These are phyloP conservation scores for Xylaria venustula DNA, from an alignment of 495 filamentous ascomycete genomes.

Conservation along the genomic window DNA sequence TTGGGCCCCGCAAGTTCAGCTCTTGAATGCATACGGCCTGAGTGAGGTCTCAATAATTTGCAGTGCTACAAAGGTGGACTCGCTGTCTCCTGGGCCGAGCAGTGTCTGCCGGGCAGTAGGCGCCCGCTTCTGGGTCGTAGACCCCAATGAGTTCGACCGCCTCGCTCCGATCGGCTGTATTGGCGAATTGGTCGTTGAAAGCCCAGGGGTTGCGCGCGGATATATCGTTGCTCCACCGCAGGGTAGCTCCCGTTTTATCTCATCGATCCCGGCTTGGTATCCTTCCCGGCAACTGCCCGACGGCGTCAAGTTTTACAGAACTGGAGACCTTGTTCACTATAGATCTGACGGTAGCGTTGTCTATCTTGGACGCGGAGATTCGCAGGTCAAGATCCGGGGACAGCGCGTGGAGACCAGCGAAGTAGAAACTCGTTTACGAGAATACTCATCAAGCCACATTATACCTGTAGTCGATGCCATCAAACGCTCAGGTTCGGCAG, in stretches of 20 bases:
- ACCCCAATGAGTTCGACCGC: slow-evolving; percentile 29
- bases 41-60: slow-evolving; percentile 28
- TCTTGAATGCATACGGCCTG: slow-evolving; percentile 26
- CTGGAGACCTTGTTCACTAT: slow-evolving; percentile 36
- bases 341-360: slow-evolving; percentile 37
- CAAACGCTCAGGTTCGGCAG: background rate
- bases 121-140: slow-evolving; percentile 29
- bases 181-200: slow-evolving; percentile 49
- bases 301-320: slow-evolving; percentile 32
- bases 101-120: slow-evolving; percentile 38
- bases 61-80: slow-evolving; percentile 20
- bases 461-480: slow-evolving; percentile 7
- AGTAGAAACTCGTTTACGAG: slow-evolving; percentile 31
- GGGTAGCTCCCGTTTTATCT: slow-evolving; percentile 48
- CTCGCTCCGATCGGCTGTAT: slow-evolving; percentile 43
- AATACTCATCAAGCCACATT: slow-evolving; percentile 14
- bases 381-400: slow-evolving; percentile 45
- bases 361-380: slow-evolving; percentile 43
- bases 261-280: slow-evolving; percentile 44
- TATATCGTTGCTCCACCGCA: slow-evolving; percentile 54
- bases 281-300: slow-evolving; percentile 6
- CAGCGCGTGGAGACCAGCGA: slow-evolving; percentile 46
- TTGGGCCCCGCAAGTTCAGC: slow-evolving; percentile 29
- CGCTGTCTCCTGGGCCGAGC: slow-evolving; percentile 27
- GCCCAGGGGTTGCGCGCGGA: slow-evolving; percentile 48